Percentiles rank a stretch among this genome's conserved stretches.
phyloP scores from a whole-genome alignment of 257 asterid genomes.

The Nicotiana sylvestris region DNA sequence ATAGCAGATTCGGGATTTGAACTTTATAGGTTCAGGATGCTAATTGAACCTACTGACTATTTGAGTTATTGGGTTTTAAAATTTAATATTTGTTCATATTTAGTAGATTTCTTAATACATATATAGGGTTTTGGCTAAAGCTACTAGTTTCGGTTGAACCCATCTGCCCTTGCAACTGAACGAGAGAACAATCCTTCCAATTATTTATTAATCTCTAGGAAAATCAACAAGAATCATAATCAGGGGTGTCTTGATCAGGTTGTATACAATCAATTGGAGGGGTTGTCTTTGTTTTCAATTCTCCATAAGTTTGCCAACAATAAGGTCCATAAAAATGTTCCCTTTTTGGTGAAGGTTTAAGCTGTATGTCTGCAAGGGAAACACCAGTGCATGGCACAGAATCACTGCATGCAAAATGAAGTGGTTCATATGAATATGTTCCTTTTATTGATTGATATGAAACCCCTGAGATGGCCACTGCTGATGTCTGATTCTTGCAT shows the following conservation, averaged over 20 bases:
- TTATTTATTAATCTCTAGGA: neutral
- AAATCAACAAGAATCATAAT: conserved; percentile 6
- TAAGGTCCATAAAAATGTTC: conserved; percentile 11
- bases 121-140: too few relatives aligned
- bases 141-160: too few relatives aligned
- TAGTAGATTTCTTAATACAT: too few relatives aligned
- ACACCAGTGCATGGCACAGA: conserved; percentile 35
- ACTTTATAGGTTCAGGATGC: too few relatives aligned
- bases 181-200: neutral
- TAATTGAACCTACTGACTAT: neutral
- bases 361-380: conserved; percentile 19
- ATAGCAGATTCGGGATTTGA: too few relatives aligned
- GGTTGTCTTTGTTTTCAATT: conserved; percentile 28
- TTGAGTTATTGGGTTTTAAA: neutral
- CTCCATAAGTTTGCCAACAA: conserved; percentile 44
- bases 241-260: neutral
- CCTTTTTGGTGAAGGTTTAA: conserved; percentile 16
- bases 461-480: conserved; percentile 33
- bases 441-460: conserved; percentile 44
- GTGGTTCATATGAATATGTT: conserved; percentile 29
- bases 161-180: neutral
- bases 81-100: too few relatives aligned
- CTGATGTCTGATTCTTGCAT: conserved; percentile 37
- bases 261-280: conserved; percentile 31
- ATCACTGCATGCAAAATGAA: conserved; percentile 40